Evolutionary conservation across 352 stramenopile species (phyloP).

Genomic region (Phytophthora uliginosa): DNA sequence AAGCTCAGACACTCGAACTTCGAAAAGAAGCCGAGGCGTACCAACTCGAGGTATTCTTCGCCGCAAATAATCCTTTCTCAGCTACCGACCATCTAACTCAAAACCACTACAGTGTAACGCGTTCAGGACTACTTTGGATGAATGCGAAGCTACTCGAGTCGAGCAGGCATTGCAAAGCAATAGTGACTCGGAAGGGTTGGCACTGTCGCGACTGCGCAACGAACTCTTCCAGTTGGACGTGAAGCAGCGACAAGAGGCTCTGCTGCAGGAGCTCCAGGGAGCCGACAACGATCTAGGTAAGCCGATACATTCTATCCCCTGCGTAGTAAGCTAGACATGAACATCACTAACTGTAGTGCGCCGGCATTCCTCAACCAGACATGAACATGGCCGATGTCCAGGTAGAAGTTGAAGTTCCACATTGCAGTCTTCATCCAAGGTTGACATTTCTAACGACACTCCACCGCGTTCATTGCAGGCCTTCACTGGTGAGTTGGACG

Average conservation of each 20-base stretch:
- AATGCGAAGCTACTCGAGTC: slow-evolving; percentile 28
- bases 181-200: neutral
- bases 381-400: slow-evolving; percentile 42
- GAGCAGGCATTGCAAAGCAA: slow-evolving; percentile 22
- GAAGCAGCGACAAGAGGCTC: slow-evolving; percentile 48
- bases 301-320: neutral
- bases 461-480: slow-evolving; percentile 26
- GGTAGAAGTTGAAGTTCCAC: slow-evolving; percentile 24
- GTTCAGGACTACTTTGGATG: slow-evolving; percentile 21
- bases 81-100: neutral
- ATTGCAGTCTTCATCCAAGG: neutral
- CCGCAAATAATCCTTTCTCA: neutral
- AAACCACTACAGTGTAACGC: slow-evolving; percentile 15
- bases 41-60: slow-evolving; percentile 21
- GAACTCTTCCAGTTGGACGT: slow-evolving; percentile 71
- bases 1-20: slow-evolving; percentile 28
- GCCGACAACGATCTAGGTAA: slow-evolving; percentile 49
- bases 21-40: slow-evolving; percentile 38
- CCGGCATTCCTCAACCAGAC: neutral
- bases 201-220: slow-evolving; percentile 41
- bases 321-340: neutral
- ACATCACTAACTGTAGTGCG: neutral
- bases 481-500: slow-evolving; percentile 59
- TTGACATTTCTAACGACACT: neutral
- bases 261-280: slow-evolving; percentile 49